Percentiles rank a stretch among this genome's conserved stretches.
Evolutionary conservation across 768 basidiomycete species (phyloP).

Genomic region (Trametes cinnabarina): DNA sequence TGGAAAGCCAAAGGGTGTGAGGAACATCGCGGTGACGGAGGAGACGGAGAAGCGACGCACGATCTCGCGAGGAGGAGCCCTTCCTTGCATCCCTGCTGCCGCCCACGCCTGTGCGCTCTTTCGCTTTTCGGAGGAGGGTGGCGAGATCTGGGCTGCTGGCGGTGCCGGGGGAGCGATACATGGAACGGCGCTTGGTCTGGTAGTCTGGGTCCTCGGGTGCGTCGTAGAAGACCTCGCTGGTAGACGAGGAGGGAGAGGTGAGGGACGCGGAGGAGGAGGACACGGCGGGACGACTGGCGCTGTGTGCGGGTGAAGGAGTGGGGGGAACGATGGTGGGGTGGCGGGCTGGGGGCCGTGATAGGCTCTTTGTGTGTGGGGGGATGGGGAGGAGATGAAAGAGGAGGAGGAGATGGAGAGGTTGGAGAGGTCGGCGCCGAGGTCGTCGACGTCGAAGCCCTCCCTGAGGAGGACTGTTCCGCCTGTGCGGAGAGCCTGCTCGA

Average conservation of each 20-base stretch:
- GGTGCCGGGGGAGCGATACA: constrained; percentile 86
- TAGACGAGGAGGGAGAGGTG: constrained; percentile 47
- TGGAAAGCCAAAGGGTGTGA: neutral
- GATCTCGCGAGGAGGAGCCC: constrained; percentile 22
- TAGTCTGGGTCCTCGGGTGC: constrained; percentile 59
- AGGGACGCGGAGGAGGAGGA: constrained; percentile 34
- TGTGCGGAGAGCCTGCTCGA: constrained; percentile 69
- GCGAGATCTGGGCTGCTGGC: constrained; percentile 91
- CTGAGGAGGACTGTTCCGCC: constrained; percentile 67
- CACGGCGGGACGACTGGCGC: constrained; percentile 25
- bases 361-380: constrained; percentile 37
- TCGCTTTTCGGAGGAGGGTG: constrained; percentile 81
- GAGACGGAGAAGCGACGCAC: neutral
- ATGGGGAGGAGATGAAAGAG: constrained; percentile 44
- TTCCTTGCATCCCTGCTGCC: constrained; percentile 20
- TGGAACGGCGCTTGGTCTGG: constrained; percentile 74
- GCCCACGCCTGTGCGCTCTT: constrained; percentile 52
- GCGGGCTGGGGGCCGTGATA: constrained; percentile 44
- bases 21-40: neutral
- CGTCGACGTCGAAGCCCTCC: constrained; percentile 69
- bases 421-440: constrained; percentile 52
- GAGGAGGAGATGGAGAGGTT: constrained; percentile 39
- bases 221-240: constrained; percentile 63
- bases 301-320: constrained; percentile 51
- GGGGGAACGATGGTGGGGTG: constrained; percentile 67